Evolutionary conservation across 371 early-diverging fungal genomes (phyloP).

Genomic region (Apophysomyces elegans): DNA sequence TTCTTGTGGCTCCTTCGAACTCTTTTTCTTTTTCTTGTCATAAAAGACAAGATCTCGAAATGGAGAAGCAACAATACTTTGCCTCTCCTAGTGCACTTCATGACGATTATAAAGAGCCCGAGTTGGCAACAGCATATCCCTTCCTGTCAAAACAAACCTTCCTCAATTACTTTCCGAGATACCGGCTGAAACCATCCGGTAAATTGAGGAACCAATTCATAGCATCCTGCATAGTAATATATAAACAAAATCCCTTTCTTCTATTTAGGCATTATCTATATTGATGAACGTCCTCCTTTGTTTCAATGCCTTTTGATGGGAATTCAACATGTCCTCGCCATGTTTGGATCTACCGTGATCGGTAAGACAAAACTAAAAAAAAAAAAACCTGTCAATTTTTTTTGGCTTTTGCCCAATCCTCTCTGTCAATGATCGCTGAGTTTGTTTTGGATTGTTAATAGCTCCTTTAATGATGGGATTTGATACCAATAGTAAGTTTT

Average conservation of each 20-base stretch:
- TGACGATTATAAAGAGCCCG: conserved; percentile 9
- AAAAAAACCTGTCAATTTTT: neutral
- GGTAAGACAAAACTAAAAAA: conserved; percentile 22
- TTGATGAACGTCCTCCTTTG: conserved; percentile 54
- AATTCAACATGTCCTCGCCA: conserved; percentile 60
- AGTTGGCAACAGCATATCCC: neutral
- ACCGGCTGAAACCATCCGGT: conserved; percentile 34
- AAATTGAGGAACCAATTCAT: neutral
- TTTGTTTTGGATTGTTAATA: neutral
- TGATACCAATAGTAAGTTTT: conserved; percentile 52
- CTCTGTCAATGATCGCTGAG: neutral
- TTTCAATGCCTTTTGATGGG: conserved; percentile 50
- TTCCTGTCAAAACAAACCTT: conserved; percentile 16
- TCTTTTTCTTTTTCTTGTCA: conserved; percentile 8
- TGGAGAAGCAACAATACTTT: conserved; percentile 5
- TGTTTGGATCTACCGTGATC: conserved; percentile 65
- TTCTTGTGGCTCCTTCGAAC: neutral
- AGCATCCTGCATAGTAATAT: neutral
- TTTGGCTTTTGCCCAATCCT: neutral
- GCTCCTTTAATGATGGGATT: conserved; percentile 60
- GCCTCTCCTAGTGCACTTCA: neutral
- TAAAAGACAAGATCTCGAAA: conserved; percentile 5
- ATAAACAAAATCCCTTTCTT: too few species aligned
- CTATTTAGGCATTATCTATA: conserved; percentile 38
- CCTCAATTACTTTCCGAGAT: conserved; percentile 35